Base-by-base conservation (phyloP, 306 rosid species). In the Gillenia trifoliata region DNA sequence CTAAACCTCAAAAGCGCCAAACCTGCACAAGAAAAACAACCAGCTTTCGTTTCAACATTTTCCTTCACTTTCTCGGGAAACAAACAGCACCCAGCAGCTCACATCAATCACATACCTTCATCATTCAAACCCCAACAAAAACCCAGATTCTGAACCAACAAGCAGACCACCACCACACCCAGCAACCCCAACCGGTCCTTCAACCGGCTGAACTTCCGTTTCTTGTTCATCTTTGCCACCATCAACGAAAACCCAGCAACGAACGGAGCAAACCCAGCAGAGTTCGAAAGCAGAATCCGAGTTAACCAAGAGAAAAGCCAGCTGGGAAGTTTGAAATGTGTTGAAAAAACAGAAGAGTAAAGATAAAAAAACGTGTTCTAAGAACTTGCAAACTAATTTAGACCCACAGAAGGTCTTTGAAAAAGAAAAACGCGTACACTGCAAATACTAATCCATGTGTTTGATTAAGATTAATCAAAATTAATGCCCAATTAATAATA, bases 1-100 rank as follows among this genome's bases (percentile, higher is more conserved):
- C 79, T 86, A 70, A 93, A 86, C 84, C 83, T 91, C 89, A 93
- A 66, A 71, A 93, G 91, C 72, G 91, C 85, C 83, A 88, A 85
- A 88, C 97, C 98, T 93, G 78, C 83, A 71, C 77, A 78, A 4
- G 71, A 38, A 38, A 80, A 83, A 68, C 70, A 64, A 22, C 23
- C 41, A 64, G 33, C 17, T 62, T 36, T 59, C 76, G 70, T 68
- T 22, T 29, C 49, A 64, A 5, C 60, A 56, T 64, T 71, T 69
- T 30, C 66, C 73, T 68, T 49, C 66, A 52, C 63, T 80, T 66
- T 65, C 74, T 36, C 30, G 22, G 47, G n/a, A 57, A 25, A 65
- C 64, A 40, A 70, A 71, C 64, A 70, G 54, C 19, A 49, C 43
- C 64, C 68, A 63, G 45, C 33, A 71, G 65, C 66, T 36, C 31